Conservation (phyloP, 2,329 filamentous ascomycete genomes). For the Nemania sp. region DNA sequence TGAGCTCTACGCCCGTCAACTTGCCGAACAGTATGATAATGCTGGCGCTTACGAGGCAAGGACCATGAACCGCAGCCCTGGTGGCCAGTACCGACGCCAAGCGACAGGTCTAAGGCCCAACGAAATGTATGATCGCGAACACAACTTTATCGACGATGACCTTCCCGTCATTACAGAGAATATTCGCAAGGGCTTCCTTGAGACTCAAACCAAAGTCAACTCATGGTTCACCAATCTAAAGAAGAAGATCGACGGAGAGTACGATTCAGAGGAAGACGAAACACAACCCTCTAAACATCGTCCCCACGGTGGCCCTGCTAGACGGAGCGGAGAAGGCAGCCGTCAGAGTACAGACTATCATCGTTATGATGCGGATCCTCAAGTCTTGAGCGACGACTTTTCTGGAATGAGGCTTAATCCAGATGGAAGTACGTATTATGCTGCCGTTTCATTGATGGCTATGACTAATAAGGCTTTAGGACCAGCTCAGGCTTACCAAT, state of each 20-base stretch:
- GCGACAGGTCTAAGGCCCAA: slow-evolving; percentile 67
- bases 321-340: slow-evolving; percentile 70
- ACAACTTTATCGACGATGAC: slow-evolving; percentile 96
- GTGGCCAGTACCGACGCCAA: slow-evolving; percentile 55
- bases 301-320: slow-evolving; percentile 36
- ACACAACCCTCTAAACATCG: slow-evolving; percentile 53
- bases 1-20: slow-evolving; percentile 89
- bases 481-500: slow-evolving; percentile 57
- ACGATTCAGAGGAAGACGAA: slow-evolving; percentile 75
- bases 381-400: slow-evolving; percentile 92
- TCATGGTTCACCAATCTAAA: slow-evolving; percentile 90
- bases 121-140: slow-evolving; percentile 75
- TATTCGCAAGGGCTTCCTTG: slow-evolving; percentile 91
- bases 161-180: slow-evolving; percentile 93
- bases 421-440: slow-evolving; percentile 68
- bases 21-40: slow-evolving; percentile 89
- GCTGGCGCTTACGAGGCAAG: slow-evolving; percentile 68
- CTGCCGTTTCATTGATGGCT: slow-evolving; percentile 55
- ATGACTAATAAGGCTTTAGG: slow-evolving; percentile 60
- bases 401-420: slow-evolving; percentile 72
- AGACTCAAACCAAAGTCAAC: slow-evolving; percentile 94
- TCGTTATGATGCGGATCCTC: slow-evolving; percentile 93
- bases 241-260: slow-evolving; percentile 93
- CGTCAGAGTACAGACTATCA: slow-evolving; percentile 88
- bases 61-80: slow-evolving; percentile 60